These are phyloP conservation scores for Eucalyptus decipiens DNA, from an alignment of 345 rosid species.

Conservation along the genomic window DNA sequence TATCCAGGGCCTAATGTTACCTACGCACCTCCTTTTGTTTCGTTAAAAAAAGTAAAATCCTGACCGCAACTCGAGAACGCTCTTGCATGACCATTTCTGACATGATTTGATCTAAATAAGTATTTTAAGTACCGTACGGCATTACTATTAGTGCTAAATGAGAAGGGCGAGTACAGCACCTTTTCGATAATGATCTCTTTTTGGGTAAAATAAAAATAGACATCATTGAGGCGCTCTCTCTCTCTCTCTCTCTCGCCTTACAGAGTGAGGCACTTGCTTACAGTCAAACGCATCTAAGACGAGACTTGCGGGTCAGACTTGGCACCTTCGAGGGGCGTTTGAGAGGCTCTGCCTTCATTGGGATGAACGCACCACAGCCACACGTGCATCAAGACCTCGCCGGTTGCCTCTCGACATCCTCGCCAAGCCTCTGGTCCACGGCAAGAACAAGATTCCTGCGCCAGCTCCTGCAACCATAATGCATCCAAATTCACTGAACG, in stretches of 20 bases:
- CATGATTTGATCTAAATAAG: neutral
- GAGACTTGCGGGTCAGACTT: fast-evolving
- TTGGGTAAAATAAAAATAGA: too few species aligned
- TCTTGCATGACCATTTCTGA: neutral
- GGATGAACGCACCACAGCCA: neutral
- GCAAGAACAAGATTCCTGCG: neutral
- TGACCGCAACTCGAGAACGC: fast-evolving
- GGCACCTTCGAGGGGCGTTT: neutral
- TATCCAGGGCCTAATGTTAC: fast-evolving
- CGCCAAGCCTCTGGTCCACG: neutral
- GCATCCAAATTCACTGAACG: neutral
- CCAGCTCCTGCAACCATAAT: neutral
- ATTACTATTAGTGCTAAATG: too few species aligned
- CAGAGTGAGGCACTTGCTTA: neutral
- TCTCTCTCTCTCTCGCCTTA: too few species aligned
- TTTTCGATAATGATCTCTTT: too few species aligned
- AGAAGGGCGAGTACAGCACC: too few species aligned
- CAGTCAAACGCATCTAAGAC: neutral
- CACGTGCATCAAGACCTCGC: neutral
- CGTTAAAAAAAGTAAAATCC: fast-evolving
- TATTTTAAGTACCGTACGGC: too few species aligned
- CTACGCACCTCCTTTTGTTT: neutral
- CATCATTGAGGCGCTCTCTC: too few species aligned
- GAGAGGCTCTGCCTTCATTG: neutral
- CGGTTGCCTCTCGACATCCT: neutral